A percentile compares a stretch with the other conserved stretches of the same genome.
Conservation (phyloP, 2,329 filamentous ascomycete genomes). For the Aspergillus bombycis region DNA sequence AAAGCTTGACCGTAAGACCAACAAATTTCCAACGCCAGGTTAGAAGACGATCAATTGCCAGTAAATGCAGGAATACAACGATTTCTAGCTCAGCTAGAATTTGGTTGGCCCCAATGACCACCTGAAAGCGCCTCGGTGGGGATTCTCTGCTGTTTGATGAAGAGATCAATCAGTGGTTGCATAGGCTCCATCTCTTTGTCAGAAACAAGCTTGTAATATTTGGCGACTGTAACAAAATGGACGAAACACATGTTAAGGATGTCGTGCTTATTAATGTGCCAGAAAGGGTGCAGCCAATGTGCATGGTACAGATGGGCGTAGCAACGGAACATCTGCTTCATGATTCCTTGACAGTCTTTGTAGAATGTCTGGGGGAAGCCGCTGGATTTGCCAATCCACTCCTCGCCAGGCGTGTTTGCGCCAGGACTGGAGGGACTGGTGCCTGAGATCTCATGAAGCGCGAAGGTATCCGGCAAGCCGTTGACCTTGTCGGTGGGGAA, state of each 20-base stretch:
- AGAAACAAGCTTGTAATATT: slow-evolving; percentile 79
- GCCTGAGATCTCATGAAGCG: slow-evolving; percentile 57
- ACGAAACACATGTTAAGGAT: slow-evolving; percentile 87
- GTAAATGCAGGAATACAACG: slow-evolving; percentile 12
- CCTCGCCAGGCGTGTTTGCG: slow-evolving; percentile 63
- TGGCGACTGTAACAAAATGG: slow-evolving; percentile 79
- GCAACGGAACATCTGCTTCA: slow-evolving; percentile 98
- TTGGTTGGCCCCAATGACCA: slow-evolving; percentile 47
- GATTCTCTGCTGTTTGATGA: slow-evolving; percentile 85
- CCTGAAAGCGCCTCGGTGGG: slow-evolving; percentile 63
- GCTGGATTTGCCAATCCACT: slow-evolving; percentile 88
- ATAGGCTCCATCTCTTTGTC: slow-evolving; percentile 93
- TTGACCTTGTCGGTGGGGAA: slow-evolving; percentile 84
- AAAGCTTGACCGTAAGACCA: slow-evolving; percentile 17
- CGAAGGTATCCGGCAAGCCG: slow-evolving; percentile 58
- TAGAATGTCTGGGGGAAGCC: slow-evolving; percentile 92
- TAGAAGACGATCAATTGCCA: slow-evolving; percentile 31
- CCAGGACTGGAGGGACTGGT: slow-evolving; percentile 55
- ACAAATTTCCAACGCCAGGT: slow-evolving; percentile 37
- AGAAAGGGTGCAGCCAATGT: slow-evolving; percentile 84
- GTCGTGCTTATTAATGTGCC: slow-evolving; percentile 71
- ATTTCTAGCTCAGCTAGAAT: slow-evolving; percentile 32
- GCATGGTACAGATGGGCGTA: slow-evolving; percentile 98
- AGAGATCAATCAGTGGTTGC: slow-evolving; percentile 90
- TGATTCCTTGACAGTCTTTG: slow-evolving; percentile 87